Evolutionary conservation across 1,284 basidiomycete species (phyloP).

Genomic region (Ceratobasidium sp.): DNA sequence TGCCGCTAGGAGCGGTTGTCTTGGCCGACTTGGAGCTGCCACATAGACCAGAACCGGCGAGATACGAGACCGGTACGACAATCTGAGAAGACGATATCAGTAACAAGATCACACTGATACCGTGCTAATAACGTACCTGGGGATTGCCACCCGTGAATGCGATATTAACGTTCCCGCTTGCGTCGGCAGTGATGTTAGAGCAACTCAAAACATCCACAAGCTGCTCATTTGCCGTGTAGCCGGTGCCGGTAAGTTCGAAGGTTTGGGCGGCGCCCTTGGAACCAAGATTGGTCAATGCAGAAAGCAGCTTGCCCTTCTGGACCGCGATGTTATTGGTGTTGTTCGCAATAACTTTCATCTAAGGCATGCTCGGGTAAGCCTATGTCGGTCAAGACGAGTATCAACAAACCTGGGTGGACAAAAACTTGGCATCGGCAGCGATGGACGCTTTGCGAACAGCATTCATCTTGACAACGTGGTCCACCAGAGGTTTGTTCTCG

Average conservation of each 20-base stretch:
- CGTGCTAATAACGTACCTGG: slow-evolving; percentile 52
- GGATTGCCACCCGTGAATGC: slow-evolving; percentile 53
- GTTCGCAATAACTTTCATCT: slow-evolving; percentile 56
- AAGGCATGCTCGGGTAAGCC: slow-evolving; percentile 31
- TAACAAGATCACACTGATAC: no score
- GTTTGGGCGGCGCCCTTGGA: slow-evolving; percentile 48
- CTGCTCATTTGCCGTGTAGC: slow-evolving; percentile 57
- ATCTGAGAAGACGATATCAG: slow-evolving; percentile 2
- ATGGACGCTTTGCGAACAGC: slow-evolving; percentile 65
- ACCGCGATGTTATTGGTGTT: slow-evolving; percentile 61
- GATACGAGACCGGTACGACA: slow-evolving; percentile 39
- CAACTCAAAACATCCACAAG: slow-evolving; percentile 71
- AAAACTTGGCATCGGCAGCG: slow-evolving; percentile 57
- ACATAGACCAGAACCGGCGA: slow-evolving; percentile 39
- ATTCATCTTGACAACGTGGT: slow-evolving; percentile 64
- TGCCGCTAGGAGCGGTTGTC: neutral
- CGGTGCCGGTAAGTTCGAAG: slow-evolving; percentile 47
- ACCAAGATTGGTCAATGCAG: slow-evolving; percentile 72
- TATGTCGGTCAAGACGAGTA: neutral
- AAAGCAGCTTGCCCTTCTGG: slow-evolving; percentile 69
- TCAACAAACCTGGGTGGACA: slow-evolving; percentile 59
- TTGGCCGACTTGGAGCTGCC: slow-evolving; percentile 30
- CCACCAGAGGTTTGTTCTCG: slow-evolving; percentile 58
- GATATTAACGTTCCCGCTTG: slow-evolving; percentile 55
- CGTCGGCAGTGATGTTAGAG: slow-evolving; percentile 55